These are phyloP conservation scores for Schizonepeta tenuifolia DNA, from an alignment of 257 asterid genomes.

Conservation along the genomic window DNA sequence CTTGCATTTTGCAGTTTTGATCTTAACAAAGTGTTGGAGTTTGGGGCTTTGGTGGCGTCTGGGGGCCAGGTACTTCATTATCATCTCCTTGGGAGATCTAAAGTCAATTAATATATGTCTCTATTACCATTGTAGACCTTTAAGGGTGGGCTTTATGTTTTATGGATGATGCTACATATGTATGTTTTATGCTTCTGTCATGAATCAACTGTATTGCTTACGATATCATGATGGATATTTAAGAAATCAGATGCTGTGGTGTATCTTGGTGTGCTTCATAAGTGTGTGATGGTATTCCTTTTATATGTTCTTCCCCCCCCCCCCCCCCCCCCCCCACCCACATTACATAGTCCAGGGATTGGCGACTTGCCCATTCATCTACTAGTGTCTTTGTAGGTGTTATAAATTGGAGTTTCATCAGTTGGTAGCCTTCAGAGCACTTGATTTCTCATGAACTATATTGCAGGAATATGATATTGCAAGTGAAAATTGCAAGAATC, in stretches of 20 bases:
- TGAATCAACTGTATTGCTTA: not conserved
- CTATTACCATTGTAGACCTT: conserved; percentile 18
- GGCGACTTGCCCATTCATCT: too few species aligned
- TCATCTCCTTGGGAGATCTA: conserved; percentile 24
- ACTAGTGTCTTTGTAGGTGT: conserved; percentile 24
- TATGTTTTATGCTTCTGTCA: not conserved
- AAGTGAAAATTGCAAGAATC: conserved; percentile 74
- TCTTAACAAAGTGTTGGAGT: conserved; percentile 91
- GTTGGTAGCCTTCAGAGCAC: conserved; percentile 19
- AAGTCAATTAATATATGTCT: conserved; percentile 17
- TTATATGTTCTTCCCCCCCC: too few species aligned
- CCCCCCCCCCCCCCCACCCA: too few species aligned
- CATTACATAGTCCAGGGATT: too few species aligned
- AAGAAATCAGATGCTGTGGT: not conserved
- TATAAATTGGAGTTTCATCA: conserved; percentile 21
- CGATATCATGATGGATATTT: conserved; percentile 9
- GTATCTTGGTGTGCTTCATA: conserved; percentile 6
- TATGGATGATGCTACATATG: not conserved
- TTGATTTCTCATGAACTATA: conserved; percentile 30
- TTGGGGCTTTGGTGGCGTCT: conserved; percentile 98
- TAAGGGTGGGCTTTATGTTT: not conserved
- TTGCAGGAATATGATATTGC: conserved; percentile 93
- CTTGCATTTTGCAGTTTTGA: conserved; percentile 75
- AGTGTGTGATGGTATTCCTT: not conserved
- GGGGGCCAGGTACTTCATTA: conserved; percentile 87